Base-by-base conservation (phyloP, 2,329 filamentous ascomycete species). In the Colletotrichum cordylinicola region DNA sequence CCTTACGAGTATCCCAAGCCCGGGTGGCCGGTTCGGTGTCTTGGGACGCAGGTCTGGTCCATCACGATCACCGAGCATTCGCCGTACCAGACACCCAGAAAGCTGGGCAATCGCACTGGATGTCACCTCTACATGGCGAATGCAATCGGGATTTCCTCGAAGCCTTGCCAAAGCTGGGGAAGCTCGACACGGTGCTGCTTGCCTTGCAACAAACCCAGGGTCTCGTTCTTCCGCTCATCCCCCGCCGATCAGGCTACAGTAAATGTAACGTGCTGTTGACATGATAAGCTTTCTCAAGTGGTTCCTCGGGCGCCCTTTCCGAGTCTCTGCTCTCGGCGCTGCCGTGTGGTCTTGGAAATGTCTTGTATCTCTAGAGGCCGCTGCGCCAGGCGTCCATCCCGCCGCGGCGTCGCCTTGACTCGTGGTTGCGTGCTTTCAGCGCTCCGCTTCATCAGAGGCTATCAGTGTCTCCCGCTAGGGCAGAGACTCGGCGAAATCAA, bases 381-480 rank as follows among this genome's bases (percentile, higher is more conserved):
- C 61, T 74, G 74, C 35, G 33, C 66, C 70, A 74, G 58, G 66
- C 71, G 65, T 35, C 29, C 56, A 52, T 60, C 66, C 74, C 74
- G 66, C 39, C 74, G 27, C 65, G 70, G 71, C 70, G 65, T 60
- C 65, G 70, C 70, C 70, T 70, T 71, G 72, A 75, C 65, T 66
- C 66, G 33, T 29, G 21, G 43, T 52, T 52, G 43, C 43, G 43
- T 52, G n/a, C 43, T 52, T 52, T 52, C 43, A 52, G 43, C 43
- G 43, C 43, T 21, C 43, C 43, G 21, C 43, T 52, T 24, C n/a
- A 21, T 52, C 21, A 52, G 43, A 52, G 43, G n/a, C n/a, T 52
- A 35, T 33, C 21, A 13, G 48, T 33, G 65, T 33, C 65, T 62
- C 35, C 67, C 27, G 35, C 33, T 43, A 24, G 43, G 58, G 35